Base-by-base conservation (phyloP, 2,329 filamentous ascomycete genomes). In the Cytospora leucostoma region DNA sequence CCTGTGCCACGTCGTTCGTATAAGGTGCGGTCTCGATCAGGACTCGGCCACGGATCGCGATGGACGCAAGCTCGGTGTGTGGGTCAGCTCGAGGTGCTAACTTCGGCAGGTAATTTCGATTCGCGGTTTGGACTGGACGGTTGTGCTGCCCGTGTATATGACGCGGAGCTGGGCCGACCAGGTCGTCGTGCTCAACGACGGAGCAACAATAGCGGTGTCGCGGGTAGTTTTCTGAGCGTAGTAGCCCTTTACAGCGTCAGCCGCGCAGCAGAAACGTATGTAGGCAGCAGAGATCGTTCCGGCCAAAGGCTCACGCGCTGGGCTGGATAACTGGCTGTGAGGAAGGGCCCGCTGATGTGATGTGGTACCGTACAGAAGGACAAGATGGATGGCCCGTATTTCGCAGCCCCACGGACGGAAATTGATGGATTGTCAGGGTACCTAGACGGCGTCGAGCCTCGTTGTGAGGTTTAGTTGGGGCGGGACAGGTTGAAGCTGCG, bases 401-500 rank as follows among this genome's bases (percentile, higher is more conserved):
- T 61, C 59, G 51, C 59, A 47, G 59, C 59, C 59, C 59, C 59
- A 61, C 59, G 59, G 59, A 52, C 32, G 59, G 59, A 61, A 51
- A 61, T 61, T 61, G 52, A 44, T 44, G 35, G 47, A 51, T 50
- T 47, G 21, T 37, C 27, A 38, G 57, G 44, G 49, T 21, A 49
- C 47, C 21, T 34, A 32, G 49, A 54, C 33, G 50, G 59, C 52
- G 49, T 38, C 21, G 7, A 19, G 44, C 8, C 27, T 27, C 27
- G n/a, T 21, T 47, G 44, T 44, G 44, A 47, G 40, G 17, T n/a
- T 47, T 38, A 50, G 59, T 61, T 40, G 47, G 17, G 37, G 19
- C 5, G 38, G 12, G 19, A 40, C 37, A 21, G 27, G 7, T 15
- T 12, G 6, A 11, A 17, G n/a, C 38, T 17, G 56, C 56, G 37